These are phyloP conservation scores for Podaxis carcinomalis DNA, from an alignment of 768 basidiomycete genomes.

Conservation along the genomic window DNA sequence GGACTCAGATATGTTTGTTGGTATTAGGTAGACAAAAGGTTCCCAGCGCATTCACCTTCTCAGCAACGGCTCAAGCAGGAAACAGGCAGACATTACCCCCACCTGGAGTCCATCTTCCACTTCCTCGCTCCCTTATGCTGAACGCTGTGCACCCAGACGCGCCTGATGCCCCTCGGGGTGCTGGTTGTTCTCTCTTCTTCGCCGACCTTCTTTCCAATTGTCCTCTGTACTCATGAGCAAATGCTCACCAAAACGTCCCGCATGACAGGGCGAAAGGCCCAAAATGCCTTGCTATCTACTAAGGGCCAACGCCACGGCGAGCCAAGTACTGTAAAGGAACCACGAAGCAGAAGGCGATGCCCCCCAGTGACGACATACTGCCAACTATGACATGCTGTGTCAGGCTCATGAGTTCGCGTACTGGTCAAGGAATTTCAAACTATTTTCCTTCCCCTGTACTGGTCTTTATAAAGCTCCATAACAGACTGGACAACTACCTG, in stretches of 20 bases:
- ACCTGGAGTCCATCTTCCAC: too few species aligned
- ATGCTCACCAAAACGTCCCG: neutral
- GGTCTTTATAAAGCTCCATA: neutral
- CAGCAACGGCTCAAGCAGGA: too few species aligned
- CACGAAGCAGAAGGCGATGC: neutral
- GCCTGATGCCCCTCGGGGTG: too few species aligned
- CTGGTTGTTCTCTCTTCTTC: too few species aligned
- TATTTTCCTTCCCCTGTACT: neutral
- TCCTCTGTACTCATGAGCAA: neutral
- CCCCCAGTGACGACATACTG: neutral
- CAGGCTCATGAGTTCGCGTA: neutral
- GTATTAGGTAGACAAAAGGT: too few species aligned
- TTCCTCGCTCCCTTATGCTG: too few species aligned
- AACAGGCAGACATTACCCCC: too few species aligned
- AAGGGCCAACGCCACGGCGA: neutral
- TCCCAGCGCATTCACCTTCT: too few species aligned
- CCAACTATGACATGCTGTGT: neutral
- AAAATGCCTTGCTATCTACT: neutral
- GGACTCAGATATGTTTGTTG: too few species aligned
- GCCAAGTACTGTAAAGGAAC: neutral
- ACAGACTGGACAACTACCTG: neutral
- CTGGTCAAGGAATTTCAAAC: neutral
- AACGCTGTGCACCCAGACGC: too few species aligned
- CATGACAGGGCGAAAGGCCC: neutral
- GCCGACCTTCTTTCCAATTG: neutral